Base-by-base conservation (phyloP, 2,329 filamentous ascomycete species). In the Colletotrichum tamarilloi region DNA sequence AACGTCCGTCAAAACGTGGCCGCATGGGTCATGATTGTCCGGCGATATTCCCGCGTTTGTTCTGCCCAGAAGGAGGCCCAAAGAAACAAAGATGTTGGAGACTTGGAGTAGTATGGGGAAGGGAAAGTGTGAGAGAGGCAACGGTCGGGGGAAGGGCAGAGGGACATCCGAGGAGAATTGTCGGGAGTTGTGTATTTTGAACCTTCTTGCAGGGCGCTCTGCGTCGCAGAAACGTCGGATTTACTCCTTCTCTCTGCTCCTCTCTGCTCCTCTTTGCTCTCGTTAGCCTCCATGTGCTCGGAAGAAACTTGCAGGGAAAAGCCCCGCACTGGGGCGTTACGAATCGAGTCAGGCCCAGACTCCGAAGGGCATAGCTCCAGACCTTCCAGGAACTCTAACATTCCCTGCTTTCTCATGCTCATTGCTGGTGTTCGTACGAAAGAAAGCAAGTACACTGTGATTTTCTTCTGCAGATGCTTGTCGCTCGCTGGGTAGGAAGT, bases 151-250 rank as follows among this genome's bases (percentile, higher is more conserved):
- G 35, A 46, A 22, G 42, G 38, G 28, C 14, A 19, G 46, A 38
- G 22, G 60, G 32, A 49, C 32, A 52, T 74, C 73, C 69, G 69
- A 74, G 69, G 73, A 74, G 60, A 73, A 69, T 65, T 59, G 38
- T 69, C 73, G 73, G 73, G 57, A 62, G 28, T 22, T 26, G 46
- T 14, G n/a, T 16, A 35, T 66, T 49, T 55, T 56, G 19, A 67
- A 32, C 56, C 19, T 9, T 57, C 16, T 42, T 42, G 38, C 16
- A 22, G 53, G 26, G 46, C n/a, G 9, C 9, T 32, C 12, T 7
- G 11, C n/a, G 35, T 19, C 60, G 64, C 65, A 74, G 64, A 67
- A 67, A 74, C 69, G n/a, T 73, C 69, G 65, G 60, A 65, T 30
- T 70, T 60, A 72, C 38, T 68, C 4, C 26, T 1, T 46, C 42